Conservation (phyloP, 768 basidiomycete species). For the Auricularia heimuer region DNA sequence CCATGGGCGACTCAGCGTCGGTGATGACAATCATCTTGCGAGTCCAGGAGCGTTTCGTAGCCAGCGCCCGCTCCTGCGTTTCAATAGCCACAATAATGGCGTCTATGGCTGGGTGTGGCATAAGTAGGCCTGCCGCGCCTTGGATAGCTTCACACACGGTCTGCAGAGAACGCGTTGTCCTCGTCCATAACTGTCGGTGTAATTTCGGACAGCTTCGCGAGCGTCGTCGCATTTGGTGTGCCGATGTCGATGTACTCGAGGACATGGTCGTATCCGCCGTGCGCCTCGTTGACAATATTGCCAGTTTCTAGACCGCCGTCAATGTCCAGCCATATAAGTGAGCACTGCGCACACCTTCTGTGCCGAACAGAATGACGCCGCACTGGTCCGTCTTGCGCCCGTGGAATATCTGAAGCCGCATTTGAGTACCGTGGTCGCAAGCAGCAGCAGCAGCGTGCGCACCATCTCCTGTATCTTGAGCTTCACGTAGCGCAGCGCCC, state of each 20-base stretch:
- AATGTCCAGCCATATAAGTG: constrained; percentile 8
- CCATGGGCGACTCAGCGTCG: constrained; percentile 69
- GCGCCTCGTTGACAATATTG: constrained; percentile 50
- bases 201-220: constrained; percentile 56
- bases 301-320: constrained; percentile 38
- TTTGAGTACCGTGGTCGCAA: background rate
- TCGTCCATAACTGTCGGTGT: constrained; percentile 33
- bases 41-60: constrained; percentile 71
- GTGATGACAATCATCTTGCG: constrained; percentile 78
- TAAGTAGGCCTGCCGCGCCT: constrained; percentile 16
- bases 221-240: constrained; percentile 53
- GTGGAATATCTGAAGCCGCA: constrained; percentile 60
- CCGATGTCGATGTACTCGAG: constrained; percentile 58
- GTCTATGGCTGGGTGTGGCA: constrained; percentile 49
- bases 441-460: constrained; percentile 6
- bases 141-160: constrained; percentile 40
- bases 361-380: constrained; percentile 83
- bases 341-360: constrained; percentile 41
- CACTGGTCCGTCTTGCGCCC: constrained; percentile 91
- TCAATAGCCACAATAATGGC: constrained; percentile 81
- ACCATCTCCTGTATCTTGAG: constrained; percentile 91
- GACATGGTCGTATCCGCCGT: constrained; percentile 67
- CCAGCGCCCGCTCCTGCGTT: constrained; percentile 59
- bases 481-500: constrained; percentile 78
- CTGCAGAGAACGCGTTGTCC: constrained; percentile 29